A percentile compares a stretch with the other conserved stretches of the same genome.
Conservation (phyloP, 2,329 filamentous ascomycete genomes). For the Beauveria asiatica region DNA sequence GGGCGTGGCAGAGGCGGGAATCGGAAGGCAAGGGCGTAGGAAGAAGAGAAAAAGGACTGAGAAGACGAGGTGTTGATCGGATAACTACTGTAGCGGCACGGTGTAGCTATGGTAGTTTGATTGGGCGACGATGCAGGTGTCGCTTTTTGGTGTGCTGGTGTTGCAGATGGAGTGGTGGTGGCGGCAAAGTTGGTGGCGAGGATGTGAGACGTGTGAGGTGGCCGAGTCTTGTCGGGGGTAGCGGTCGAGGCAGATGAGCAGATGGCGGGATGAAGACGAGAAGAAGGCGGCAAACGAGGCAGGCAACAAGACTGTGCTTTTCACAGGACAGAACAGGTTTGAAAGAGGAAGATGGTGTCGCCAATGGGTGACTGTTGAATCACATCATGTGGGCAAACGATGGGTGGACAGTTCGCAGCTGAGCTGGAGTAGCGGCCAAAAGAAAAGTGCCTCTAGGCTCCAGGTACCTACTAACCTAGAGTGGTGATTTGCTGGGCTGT, state of each 20-base stretch:
- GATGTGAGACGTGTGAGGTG: not conserved
- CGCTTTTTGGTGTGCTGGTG: not conserved
- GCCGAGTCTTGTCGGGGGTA: not conserved
- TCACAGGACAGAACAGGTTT: not conserved
- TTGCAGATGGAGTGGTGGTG: not conserved
- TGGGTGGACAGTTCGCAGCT: not conserved
- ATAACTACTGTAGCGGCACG: not conserved
- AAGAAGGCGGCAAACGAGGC: not conserved
- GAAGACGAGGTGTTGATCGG: not conserved
- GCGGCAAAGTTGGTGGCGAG: not conserved
- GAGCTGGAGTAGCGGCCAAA: not conserved
- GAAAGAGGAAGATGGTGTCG: not conserved
- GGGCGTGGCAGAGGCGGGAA: not conserved
- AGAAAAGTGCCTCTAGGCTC: too few relatives aligned
- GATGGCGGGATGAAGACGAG: not conserved
- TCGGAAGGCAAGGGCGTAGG: not conserved
- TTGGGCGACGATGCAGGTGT: not conserved
- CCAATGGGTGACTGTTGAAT: conserved; percentile 4
- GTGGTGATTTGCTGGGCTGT: not conserved
- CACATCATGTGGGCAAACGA: conserved; percentile 7
- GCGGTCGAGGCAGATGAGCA: not conserved
- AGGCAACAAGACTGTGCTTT: too few relatives aligned
- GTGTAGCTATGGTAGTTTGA: not conserved
- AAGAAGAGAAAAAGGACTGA: not conserved
- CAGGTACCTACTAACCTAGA: too few relatives aligned